These are phyloP conservation scores for Lolium multiflorum DNA, from an alignment of 176 grass and related monocot genomes.

Conservation along the genomic window DNA sequence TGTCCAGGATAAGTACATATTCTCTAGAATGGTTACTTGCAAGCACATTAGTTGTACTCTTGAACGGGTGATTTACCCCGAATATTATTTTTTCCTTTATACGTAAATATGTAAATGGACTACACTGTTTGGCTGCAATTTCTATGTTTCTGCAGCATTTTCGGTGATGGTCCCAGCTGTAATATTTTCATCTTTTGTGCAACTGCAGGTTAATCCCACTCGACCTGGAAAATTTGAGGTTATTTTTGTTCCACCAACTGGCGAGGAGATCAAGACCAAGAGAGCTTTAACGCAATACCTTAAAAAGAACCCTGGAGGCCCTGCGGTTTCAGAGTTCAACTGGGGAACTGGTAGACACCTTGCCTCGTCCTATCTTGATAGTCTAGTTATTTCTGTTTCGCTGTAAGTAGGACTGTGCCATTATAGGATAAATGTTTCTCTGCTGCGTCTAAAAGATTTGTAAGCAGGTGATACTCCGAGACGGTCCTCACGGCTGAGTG, in stretches of 20 bases:
- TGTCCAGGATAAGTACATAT: not conserved
- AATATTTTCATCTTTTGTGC: constrained; percentile 9
- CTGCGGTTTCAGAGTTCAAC: constrained; percentile 78
- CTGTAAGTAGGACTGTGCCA: constrained; percentile 5
- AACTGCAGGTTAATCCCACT: constrained; percentile 53
- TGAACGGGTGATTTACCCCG: not conserved
- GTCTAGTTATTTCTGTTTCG: not conserved
- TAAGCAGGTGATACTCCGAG: constrained; percentile 88
- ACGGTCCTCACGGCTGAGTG: constrained; percentile 84
- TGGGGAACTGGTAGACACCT: constrained; percentile 77
- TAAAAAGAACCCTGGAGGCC: constrained; percentile 64
- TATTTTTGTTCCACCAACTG: constrained; percentile 73
- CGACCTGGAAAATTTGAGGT: constrained; percentile 68
- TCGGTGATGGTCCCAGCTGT: not conserved
- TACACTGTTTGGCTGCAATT: not conserved
- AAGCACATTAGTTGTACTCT: constrained; percentile 1
- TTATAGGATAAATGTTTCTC: constrained; percentile 23
- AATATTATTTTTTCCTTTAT: not conserved
- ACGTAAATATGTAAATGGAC: not conserved
- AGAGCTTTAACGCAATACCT: constrained; percentile 73
- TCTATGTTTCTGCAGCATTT: not conserved
- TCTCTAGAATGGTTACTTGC: not conserved
- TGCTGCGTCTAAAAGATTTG: constrained; percentile 42
- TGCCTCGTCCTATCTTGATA: constrained; percentile 7
- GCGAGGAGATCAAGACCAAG: constrained; percentile 91